phyloP scores from a whole-genome alignment of 768 basidiomycete genomes.

The Tricholoma sp. region DNA sequence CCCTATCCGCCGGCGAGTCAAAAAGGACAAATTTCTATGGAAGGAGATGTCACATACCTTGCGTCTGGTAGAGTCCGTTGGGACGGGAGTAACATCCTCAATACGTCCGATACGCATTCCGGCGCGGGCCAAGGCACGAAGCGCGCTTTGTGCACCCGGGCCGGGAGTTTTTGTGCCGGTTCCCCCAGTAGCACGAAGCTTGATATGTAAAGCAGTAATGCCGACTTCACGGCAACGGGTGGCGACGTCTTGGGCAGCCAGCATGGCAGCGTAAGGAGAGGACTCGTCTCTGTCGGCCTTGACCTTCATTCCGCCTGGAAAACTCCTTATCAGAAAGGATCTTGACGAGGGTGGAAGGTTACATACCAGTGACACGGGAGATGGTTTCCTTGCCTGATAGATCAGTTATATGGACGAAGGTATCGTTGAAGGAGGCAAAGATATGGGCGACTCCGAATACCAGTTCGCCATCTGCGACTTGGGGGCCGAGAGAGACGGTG shows the following conservation, averaged over 20 bases:
- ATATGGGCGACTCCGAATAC: conserved; percentile 99
- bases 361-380: conserved; percentile 91
- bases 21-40: neutral
- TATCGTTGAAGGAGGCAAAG: conserved; percentile 99
- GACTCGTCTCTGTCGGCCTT: conserved; percentile 99
- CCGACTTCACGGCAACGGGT: conserved; percentile 97
- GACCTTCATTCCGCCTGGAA: conserved; percentile 95
- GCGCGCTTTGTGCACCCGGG: conserved; percentile 96
- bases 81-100: conserved; percentile 96
- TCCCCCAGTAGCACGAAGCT: conserved; percentile 96
- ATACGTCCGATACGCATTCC: conserved; percentile 98
- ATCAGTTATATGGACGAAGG: conserved; percentile 99
- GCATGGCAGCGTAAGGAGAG: conserved; percentile 95
- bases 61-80: conserved; percentile 94
- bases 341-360: neutral
- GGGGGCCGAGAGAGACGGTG: conserved; percentile 89
- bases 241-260: conserved; percentile 97
- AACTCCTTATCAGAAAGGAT: neutral
- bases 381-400: conserved; percentile 98
- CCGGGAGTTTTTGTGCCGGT: conserved; percentile 99
- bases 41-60: conserved; percentile 54
- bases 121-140: conserved; percentile 96
- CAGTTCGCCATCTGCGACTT: conserved; percentile 93
- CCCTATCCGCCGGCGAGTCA: conserved; percentile 45
- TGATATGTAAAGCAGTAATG: conserved; percentile 97